A percentile compares a stretch with the other conserved stretches of the same genome.
Evolutionary conservation across 306 rosid species (phyloP).

Genomic region (Dalbergia cultrata): DNA sequence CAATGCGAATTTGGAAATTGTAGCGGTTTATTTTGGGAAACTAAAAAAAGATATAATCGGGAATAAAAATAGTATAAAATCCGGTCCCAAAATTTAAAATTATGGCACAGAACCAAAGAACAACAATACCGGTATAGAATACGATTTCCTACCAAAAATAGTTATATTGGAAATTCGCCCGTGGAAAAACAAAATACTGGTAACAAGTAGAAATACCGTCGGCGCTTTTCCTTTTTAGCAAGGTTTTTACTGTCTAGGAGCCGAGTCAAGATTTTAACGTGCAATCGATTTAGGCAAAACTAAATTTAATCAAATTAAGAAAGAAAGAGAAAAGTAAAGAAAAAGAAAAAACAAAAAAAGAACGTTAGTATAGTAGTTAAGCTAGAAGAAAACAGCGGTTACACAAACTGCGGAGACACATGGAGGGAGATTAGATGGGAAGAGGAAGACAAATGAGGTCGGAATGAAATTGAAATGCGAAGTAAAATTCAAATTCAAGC

Average conservation of each 20-base stretch:
- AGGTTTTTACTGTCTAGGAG: not conserved
- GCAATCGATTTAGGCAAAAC: constrained; percentile 9
- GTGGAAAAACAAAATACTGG: not conserved
- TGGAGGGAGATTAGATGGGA: constrained; percentile 12
- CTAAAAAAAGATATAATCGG: not conserved
- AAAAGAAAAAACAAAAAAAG: not conserved
- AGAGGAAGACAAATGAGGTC: constrained; percentile 65
- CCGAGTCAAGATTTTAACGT: constrained; percentile 23
- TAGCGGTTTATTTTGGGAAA: not conserved
- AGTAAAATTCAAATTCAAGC: constrained; percentile 62
- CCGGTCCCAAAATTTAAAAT: constrained; percentile 2
- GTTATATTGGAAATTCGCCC: constrained; percentile 8
- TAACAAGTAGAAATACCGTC: not conserved
- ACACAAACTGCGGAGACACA: constrained; percentile 51
- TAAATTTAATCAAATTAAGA: not conserved
- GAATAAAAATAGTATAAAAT: not conserved
- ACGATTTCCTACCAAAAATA: not conserved
- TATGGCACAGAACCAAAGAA: not conserved
- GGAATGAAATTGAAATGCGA: constrained; percentile 95
- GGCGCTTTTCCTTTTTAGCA: constrained; percentile 20
- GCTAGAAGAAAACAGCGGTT: constrained; percentile 16
- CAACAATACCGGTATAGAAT: not conserved
- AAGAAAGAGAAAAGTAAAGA: not conserved
- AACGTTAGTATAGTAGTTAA: too few relatives aligned
- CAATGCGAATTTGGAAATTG: constrained; percentile 25